These are phyloP conservation scores for Naematelia aurantialba DNA, from an alignment of 768 basidiomycete species.

Conservation along the genomic window DNA sequence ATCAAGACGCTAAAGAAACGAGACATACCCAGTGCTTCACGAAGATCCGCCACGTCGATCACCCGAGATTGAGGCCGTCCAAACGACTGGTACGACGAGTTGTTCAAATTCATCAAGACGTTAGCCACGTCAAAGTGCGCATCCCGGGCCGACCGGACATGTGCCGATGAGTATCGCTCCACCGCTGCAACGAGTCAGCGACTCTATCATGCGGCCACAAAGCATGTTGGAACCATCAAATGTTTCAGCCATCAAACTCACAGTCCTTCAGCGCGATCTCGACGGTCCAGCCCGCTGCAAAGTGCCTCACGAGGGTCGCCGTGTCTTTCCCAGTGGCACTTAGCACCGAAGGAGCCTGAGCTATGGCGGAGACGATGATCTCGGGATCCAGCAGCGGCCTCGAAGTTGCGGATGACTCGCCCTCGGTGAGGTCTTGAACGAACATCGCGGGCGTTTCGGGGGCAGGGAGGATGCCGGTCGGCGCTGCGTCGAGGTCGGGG, in stretches of 20 bases:
- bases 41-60: conserved; percentile 79
- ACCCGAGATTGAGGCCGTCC: conserved; percentile 66
- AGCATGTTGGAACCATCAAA: too few species aligned
- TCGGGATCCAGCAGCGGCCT: conserved; percentile 57
- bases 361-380: conserved; percentile 59
- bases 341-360: conserved; percentile 58
- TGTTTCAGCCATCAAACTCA: too few species aligned
- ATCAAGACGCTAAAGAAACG: background rate
- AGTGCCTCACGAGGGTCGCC: conserved; percentile 57
- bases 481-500: conserved; percentile 49
- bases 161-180: conserved; percentile 32
- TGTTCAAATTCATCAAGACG: conserved; percentile 79
- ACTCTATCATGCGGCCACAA: too few species aligned
- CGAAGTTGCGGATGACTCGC: conserved; percentile 40
- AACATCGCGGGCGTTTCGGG: conserved; percentile 56
- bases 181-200: conserved; percentile 26
- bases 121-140: conserved; percentile 32
- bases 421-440: conserved; percentile 41
- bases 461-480: conserved; percentile 53
- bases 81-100: conserved; percentile 79
- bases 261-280: conserved; percentile 71
- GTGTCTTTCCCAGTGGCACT: conserved; percentile 64
- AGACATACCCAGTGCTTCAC: conserved; percentile 64
- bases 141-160: conserved; percentile 18
- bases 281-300: conserved; percentile 67